Evolutionary conservation across 495 filamentous ascomycete genomes (phyloP).

Genomic region (Aspergillus conjunctus): DNA sequence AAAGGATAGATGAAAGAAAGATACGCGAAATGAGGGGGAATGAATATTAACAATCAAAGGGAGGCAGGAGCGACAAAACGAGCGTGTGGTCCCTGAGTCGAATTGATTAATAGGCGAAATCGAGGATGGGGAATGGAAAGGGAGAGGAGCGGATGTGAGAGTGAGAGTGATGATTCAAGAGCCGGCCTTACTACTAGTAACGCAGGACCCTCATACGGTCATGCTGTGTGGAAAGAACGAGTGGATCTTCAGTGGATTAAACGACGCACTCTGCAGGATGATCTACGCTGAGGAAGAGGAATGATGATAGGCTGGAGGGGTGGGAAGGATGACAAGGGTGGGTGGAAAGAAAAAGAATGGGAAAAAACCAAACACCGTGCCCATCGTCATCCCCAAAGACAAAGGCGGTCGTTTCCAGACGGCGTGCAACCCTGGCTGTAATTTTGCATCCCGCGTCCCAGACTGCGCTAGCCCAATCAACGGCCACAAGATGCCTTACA

Average conservation of each 20-base stretch:
- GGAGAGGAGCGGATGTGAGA: constrained; percentile 15
- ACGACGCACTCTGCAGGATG: too few species aligned
- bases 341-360: neutral
- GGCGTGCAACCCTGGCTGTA: constrained; percentile 24
- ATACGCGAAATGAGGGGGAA: neutral
- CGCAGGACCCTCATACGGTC: neutral
- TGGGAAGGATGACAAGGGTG: neutral
- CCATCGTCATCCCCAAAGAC: constrained; percentile 9
- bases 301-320: neutral
- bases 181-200: neutral
- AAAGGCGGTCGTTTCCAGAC: constrained; percentile 16
- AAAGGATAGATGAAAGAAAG: neutral
- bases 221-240: too few species aligned
- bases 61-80: neutral
- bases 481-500: constrained; percentile 4
- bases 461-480: constrained; percentile 17
- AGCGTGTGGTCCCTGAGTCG: constrained; percentile 13
- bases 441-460: constrained; percentile 24
- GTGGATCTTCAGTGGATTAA: too few species aligned
- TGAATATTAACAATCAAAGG: constrained; percentile 12
- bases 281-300: too few species aligned
- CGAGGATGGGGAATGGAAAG: constrained; percentile 16
- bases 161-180: constrained; percentile 1
- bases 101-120: constrained; percentile 10
- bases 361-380: constrained; percentile 4